Percentiles rank a stretch among this genome's conserved stretches.
Conservation (phyloP, 495 filamentous ascomycete genomes). For the Neurospora africana region DNA sequence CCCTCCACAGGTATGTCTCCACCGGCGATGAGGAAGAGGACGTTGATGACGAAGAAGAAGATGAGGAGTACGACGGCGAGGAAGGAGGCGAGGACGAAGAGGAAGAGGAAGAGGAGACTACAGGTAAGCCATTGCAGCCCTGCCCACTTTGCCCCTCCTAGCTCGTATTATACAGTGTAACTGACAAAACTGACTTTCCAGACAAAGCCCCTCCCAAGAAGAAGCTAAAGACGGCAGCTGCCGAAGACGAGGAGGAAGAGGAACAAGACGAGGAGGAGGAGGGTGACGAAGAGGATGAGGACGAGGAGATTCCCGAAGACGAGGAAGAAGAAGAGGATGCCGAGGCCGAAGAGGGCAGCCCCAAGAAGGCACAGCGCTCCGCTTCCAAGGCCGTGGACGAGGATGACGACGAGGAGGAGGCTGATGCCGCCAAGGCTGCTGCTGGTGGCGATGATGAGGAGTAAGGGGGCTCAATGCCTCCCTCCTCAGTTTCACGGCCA, state of each 20-base stretch:
- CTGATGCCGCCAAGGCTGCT: slow-evolving; percentile 11
- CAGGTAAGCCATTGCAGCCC: slow-evolving; percentile 13
- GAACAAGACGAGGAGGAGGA: slow-evolving; percentile 23
- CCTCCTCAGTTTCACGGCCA: background rate
- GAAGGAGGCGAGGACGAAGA: slow-evolving; percentile 23
- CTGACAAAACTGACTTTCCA: background rate
- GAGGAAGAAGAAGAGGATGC: slow-evolving; percentile 20
- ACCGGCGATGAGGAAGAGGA: slow-evolving; percentile 28
- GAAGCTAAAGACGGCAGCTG: slow-evolving; percentile 32
- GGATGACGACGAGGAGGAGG: slow-evolving; percentile 7
- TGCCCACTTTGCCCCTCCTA: background rate
- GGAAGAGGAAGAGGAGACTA: slow-evolving; percentile 15
- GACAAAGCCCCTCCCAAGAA: slow-evolving; percentile 37
- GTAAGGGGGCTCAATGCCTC: slow-evolving; percentile 6
- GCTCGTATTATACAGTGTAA: background rate
- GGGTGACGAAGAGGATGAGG: slow-evolving; percentile 24
- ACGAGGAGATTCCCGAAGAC: slow-evolving; percentile 19
- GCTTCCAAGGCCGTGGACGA: slow-evolving; percentile 27
- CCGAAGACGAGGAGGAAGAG: slow-evolving; percentile 22
- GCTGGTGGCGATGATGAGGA: slow-evolving; percentile 26
- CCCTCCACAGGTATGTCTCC: slow-evolving; percentile 20
- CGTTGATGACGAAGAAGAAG: slow-evolving; percentile 27
- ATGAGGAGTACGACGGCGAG: slow-evolving; percentile 25
- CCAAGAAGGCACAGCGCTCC: slow-evolving; percentile 6
- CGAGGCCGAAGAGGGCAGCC: slow-evolving; percentile 13